Base-by-base conservation (phyloP, 805 yeast species). In the Yarrowia keelungensis region DNA sequence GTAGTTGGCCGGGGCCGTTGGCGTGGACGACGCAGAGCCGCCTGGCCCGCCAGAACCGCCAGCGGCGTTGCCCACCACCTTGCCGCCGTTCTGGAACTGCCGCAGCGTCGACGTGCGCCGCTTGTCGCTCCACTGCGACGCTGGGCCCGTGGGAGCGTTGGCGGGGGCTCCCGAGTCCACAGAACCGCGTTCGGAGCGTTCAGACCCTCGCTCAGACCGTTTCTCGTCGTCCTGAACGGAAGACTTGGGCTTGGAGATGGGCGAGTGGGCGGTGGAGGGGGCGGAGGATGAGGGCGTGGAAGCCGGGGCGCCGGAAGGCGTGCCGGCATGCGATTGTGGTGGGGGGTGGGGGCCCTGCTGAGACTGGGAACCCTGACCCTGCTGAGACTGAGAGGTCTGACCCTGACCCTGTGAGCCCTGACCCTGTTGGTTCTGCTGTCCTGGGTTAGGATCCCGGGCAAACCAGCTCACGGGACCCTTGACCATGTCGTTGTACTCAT, bases 401-500 rank as follows among this genome's bases (percentile, higher is more conserved):
- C 26, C 54, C 14, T 42, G 53, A 16, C 9, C 32, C 54, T 47
- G 67, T 1, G 19, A 19, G 32, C 4, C 32, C 32, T 11, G 49
- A 5, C 36, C 50, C 19, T 32, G 67, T 3, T 49, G 69, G n/a
- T 43, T 62, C 32, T 54, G 69, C 53, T 46, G 53, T n/a, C n/a
- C n/a, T n/a, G n/a, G n/a, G n/a, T n/a, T n/a, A 1, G 41, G 68
- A n/a, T 62, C 43, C 2, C 68, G 19, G 8, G 68, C 8, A 38
- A 68, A 68, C 70, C 70, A 68, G 7, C 62, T 53, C 39, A 68
- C 69, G 38, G 69, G 61, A 3, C 62, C 70, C 39, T 62, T 62
- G 39, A 68, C 70, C 68, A 68, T 65, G 41, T 68, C 69, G 61
- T 68, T 68, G 47, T 62, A 62, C 51, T 68, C 70, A n/a, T 62